Base-by-base conservation (phyloP, 495 filamentous ascomycete species). In the Glutinoglossum americanum region DNA sequence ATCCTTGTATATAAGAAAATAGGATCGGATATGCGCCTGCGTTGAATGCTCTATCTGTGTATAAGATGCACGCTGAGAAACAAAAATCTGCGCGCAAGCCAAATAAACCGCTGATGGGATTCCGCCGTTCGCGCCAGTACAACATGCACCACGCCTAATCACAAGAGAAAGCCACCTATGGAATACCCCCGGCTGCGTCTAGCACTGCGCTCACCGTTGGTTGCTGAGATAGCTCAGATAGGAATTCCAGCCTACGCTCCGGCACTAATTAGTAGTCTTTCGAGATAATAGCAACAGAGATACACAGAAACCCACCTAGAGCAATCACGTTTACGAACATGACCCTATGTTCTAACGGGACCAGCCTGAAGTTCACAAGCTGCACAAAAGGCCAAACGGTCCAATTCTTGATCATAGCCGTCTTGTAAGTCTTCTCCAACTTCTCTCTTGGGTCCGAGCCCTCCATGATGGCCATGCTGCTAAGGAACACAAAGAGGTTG, bases 371-470 rank as follows among this genome's bases (percentile, higher is more conserved):
- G 72, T 98, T 98, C 61, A 82, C 75, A 55, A 82, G 69, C 73
- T 98, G 92, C 59, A 97, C 88, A 60, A 78, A 78, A 9, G 92
- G 93, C 92, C 93, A 98, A 53, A 98, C 74, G 69, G 87, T 79
- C 74, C 85, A 89, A 68, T 98, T 98, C 64, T 82, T 84, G 65
- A 74, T 76, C 67, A 97, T 74, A 49, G 82, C 83, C 5, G 74
- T 71, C 54, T 65, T 62, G 65, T 88, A 98, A 56, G 73, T 82
- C 60, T 71, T 76, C 39, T 74, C 67, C 55, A 88, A 71, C 75
- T 89, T 94, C 63, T 87, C 79, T 60, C 70, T 64, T 7, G 84
- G 82, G 57, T 77, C 75, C 6, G 66, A 66, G 30, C 92, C 92
- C 68, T 98, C 92, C 70, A 98, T 75, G 39, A 87, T 73, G 5